Percentiles rank a stretch among this genome's conserved stretches.
Conservation (phyloP, 495 filamentous ascomycete genomes). For the Paragyromitra xinjiangensis region DNA sequence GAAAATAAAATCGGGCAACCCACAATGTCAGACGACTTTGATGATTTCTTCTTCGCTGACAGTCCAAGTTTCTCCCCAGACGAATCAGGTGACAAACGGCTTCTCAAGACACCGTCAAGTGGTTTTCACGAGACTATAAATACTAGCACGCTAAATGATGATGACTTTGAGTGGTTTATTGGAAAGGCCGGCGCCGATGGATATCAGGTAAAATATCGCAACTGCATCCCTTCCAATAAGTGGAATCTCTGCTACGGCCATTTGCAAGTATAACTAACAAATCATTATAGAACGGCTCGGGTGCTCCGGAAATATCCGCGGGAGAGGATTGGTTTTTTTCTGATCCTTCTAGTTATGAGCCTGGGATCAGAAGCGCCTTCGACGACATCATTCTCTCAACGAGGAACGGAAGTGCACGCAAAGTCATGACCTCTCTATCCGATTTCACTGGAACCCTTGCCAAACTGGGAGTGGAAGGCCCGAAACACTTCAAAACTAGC, state of each 20-base stretch:
- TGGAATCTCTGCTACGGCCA: neutral
- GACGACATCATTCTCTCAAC: slow-evolving; percentile 33
- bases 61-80: neutral
- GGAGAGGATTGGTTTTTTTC: slow-evolving; percentile 34
- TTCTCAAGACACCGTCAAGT: neutral
- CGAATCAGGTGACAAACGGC: neutral
- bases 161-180: slow-evolving; percentile 20
- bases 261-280: neutral
- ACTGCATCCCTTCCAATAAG: neutral
- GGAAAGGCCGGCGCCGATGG: neutral
- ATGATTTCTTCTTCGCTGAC: slow-evolving; percentile 1
- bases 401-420: slow-evolving; percentile 22
- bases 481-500: slow-evolving; percentile 3
- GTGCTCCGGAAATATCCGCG: neutral
- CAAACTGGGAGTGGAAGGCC: slow-evolving; percentile 25
- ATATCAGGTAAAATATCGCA: slow-evolving; percentile 11
- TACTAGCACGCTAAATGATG: neutral
- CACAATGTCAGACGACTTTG: neutral
- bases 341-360: neutral
- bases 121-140: neutral
- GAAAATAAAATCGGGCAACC: neutral
- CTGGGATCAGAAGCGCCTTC: slow-evolving; percentile 7
- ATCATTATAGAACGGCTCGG: neutral
- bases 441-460: slow-evolving; percentile 25
- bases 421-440: slow-evolving; percentile 25